Conservation (phyloP, 306 rosid species). For the Argentina anserina region DNA sequence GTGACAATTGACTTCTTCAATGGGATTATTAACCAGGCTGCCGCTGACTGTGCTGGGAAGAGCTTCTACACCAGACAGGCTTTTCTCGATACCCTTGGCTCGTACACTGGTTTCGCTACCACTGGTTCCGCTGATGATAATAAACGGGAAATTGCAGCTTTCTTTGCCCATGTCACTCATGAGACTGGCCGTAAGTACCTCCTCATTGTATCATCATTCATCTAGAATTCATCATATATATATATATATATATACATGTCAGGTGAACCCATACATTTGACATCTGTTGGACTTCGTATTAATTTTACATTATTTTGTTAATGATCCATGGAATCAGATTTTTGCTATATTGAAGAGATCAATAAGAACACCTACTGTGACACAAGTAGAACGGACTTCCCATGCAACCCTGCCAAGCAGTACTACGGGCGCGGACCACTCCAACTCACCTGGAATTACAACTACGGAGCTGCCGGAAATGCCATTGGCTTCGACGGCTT, state of each 20-base stretch:
- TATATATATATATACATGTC: background rate
- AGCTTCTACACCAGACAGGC: conserved; percentile 29
- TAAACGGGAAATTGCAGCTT: conserved; percentile 37
- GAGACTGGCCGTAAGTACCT: conserved; percentile 28
- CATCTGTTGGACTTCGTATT: background rate
- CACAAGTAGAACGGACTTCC: background rate
- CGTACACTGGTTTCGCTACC: conserved; percentile 15
- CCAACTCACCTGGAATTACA: conserved; percentile 18
- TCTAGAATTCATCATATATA: background rate
- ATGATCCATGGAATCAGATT: conserved; percentile 2
- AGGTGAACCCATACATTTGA: too few relatives aligned
- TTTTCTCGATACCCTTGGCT: conserved; percentile 21
- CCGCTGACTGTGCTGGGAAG: conserved; percentile 20
- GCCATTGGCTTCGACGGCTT: conserved; percentile 3
- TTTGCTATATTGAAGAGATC: conserved; percentile 28
- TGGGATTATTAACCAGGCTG: conserved; percentile 20
- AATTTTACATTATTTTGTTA: background rate
- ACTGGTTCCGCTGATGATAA: conserved; percentile 15
- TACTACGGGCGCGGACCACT: conserved; percentile 24
- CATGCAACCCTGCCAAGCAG: background rate
- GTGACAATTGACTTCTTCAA: conserved; percentile 23
- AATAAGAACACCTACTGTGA: conserved; percentile 11
- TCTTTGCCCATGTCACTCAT: conserved; percentile 32
- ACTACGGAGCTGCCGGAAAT: conserved; percentile 14
- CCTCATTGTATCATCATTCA: background rate